Percentiles rank a stretch among this genome's conserved stretches.
Evolutionary conservation across 106 monocot species (phyloP).

Genomic region (Alisma plantagoaquatica): DNA sequence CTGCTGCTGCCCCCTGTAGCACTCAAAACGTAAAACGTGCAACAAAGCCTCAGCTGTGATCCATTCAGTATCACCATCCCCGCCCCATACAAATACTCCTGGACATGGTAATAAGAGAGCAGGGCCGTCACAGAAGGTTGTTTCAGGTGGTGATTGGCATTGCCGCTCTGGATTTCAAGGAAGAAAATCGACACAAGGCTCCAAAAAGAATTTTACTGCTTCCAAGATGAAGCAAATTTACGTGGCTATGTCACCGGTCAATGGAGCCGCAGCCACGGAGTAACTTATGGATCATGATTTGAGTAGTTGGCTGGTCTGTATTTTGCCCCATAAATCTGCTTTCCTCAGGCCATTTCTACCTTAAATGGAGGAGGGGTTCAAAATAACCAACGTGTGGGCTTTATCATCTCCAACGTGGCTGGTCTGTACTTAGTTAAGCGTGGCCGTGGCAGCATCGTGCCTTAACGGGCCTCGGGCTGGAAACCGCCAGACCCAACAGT

Average conservation of each 20-base stretch:
- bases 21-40: constrained; percentile 5
- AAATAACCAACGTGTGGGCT: no score
- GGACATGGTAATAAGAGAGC: constrained; percentile 25
- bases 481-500: no score
- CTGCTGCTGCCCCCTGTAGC: background rate
- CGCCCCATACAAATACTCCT: constrained; percentile 30
- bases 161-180: constrained; percentile 49
- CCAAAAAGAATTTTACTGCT: constrained; percentile 35
- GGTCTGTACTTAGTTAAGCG: no score
- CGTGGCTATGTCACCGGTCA: constrained; percentile 53
- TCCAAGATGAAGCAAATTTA: constrained; percentile 85
- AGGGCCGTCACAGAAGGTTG: constrained; percentile 28
- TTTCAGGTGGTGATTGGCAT: constrained; percentile 56
- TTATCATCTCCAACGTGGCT: no score
- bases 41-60: constrained; percentile 10
- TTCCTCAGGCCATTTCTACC: no score
- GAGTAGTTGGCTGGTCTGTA: no score
- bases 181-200: constrained; percentile 25
- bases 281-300: no score
- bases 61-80: constrained; percentile 17
- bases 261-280: constrained; percentile 12
- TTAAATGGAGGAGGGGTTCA: no score
- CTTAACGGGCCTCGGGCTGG: no score
- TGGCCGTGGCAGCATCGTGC: no score
- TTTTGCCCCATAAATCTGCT: no score